Evolutionary conservation across 768 basidiomycete genomes (phyloP).

Genomic region (Kwoniella shandongensis): DNA sequence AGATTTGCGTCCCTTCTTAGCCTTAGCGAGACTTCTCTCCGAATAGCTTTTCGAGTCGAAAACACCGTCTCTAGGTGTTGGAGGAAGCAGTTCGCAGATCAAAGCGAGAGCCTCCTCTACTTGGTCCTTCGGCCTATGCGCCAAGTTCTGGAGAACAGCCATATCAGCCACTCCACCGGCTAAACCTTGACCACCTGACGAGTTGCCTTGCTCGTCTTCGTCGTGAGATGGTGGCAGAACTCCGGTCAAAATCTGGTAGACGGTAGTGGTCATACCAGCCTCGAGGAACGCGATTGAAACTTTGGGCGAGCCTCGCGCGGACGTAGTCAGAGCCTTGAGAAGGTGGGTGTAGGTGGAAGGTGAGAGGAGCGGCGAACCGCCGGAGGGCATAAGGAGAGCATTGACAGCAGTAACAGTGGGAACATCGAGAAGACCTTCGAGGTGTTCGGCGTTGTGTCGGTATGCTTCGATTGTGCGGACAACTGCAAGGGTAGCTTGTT

Average conservation of each 20-base stretch:
- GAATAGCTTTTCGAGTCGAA: slow-evolving; percentile 90
- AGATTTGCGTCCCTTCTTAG: slow-evolving; percentile 57
- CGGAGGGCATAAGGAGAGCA: slow-evolving; percentile 77
- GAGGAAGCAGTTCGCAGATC: slow-evolving; percentile 87
- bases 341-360: slow-evolving; percentile 84
- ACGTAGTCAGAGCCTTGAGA: slow-evolving; percentile 80
- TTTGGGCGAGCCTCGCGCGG: slow-evolving; percentile 81
- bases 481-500: slow-evolving; percentile 90
- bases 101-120: slow-evolving; percentile 90
- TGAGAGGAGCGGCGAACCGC: slow-evolving; percentile 75
- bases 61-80: slow-evolving; percentile 78
- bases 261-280: slow-evolving; percentile 84
- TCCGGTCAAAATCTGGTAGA: slow-evolving; percentile 94
- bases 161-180: slow-evolving; percentile 90
- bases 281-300: slow-evolving; percentile 83
- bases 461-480: slow-evolving; percentile 93
- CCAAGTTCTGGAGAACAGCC: slow-evolving; percentile 96
- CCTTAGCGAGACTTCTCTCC: slow-evolving; percentile 77
- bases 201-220: slow-evolving; percentile 57
- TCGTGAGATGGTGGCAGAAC: slow-evolving; percentile 72
- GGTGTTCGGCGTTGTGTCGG: slow-evolving; percentile 76
- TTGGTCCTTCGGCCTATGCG: slow-evolving; percentile 94
- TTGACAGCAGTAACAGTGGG: slow-evolving; percentile 79
- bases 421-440: slow-evolving; percentile 77
- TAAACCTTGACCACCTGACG: slow-evolving; percentile 69